These are phyloP conservation scores for Ophiobolus disseminans DNA, from an alignment of 2,329 filamentous ascomycete species.

Conservation along the genomic window DNA sequence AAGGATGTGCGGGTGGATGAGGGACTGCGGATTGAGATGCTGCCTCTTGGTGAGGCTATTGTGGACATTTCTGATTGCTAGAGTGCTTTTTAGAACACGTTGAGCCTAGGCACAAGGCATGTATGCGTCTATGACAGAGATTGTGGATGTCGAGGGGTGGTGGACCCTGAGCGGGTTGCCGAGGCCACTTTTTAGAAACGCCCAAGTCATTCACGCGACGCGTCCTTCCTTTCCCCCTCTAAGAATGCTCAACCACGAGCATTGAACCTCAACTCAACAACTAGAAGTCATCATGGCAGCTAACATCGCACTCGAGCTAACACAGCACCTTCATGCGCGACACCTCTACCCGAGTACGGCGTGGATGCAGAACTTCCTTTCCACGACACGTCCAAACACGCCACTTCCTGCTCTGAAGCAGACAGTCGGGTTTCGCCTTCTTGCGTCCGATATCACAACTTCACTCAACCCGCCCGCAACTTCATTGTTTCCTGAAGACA, in stretches of 20 bases:
- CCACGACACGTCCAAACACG: slow-evolving; percentile 61
- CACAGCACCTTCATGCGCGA: slow-evolving; percentile 63
- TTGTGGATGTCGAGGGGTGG: neutral
- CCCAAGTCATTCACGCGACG: slow-evolving; percentile 36
- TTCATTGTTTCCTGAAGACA: slow-evolving; percentile 64
- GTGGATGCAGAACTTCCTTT: slow-evolving; percentile 71
- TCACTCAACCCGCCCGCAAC: slow-evolving; percentile 55
- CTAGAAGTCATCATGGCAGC: slow-evolving; percentile 30
- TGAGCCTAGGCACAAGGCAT: neutral
- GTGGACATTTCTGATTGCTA: slow-evolving; percentile 58
- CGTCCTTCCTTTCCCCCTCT: slow-evolving; percentile 15
- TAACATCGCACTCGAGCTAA: slow-evolving; percentile 48
- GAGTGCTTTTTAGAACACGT: neutral
- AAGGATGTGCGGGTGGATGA: slow-evolving; percentile 80
- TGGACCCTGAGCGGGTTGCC: slow-evolving; percentile 19
- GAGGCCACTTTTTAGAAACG: slow-evolving; percentile 22
- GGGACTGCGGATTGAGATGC: slow-evolving; percentile 68
- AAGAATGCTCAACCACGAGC: neutral
- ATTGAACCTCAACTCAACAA: neutral
- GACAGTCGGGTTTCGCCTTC: slow-evolving; percentile 80
- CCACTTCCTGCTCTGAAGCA: slow-evolving; percentile 76
- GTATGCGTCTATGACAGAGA: slow-evolving; percentile 11
- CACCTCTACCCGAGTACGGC: slow-evolving; percentile 61
- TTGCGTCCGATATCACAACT: slow-evolving; percentile 76
- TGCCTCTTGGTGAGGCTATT: slow-evolving; percentile 65